Percentiles rank a stretch among this genome's conserved stretches.
phyloP scores from a whole-genome alignment of 2,329 filamentous ascomycete species.

The Epichloe baconii region DNA sequence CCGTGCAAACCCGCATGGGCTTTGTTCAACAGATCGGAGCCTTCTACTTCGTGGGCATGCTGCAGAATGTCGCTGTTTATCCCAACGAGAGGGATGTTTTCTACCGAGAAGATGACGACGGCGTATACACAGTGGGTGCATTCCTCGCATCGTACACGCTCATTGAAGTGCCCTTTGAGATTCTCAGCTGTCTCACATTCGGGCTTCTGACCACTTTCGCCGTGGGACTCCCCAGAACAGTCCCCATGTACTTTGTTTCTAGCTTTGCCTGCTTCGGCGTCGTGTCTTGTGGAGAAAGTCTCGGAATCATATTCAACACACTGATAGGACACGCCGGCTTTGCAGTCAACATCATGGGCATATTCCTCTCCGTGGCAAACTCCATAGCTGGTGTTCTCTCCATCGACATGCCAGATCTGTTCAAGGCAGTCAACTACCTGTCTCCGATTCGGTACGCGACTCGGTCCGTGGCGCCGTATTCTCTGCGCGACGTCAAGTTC shows the following conservation, averaged over 20 bases:
- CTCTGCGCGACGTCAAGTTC: conserved; percentile 46
- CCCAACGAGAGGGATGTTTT: conserved; percentile 62
- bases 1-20: conserved; percentile 60
- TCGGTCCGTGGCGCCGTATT: conserved; percentile 53
- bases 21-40: conserved; percentile 61
- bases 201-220: conserved; percentile 51
- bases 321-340: conserved; percentile 63
- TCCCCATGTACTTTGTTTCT: conserved; percentile 52
- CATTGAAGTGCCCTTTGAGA: conserved; percentile 60
- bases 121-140: conserved; percentile 56
- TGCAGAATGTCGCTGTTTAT: conserved; percentile 66
- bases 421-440: conserved; percentile 58
- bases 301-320: conserved; percentile 73
- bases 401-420: conserved; percentile 52
- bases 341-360: conserved; percentile 58
- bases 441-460: conserved; percentile 58
- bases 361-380: conserved; percentile 57
- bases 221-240: conserved; percentile 49
- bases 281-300: conserved; percentile 59
- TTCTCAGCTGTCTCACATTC: conserved; percentile 51
- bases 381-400: conserved; percentile 60
- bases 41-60: conserved; percentile 64
- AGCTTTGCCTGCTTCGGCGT: conserved; percentile 61
- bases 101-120: conserved; percentile 63
- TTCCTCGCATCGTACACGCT: conserved; percentile 60